Conservation (phyloP, 108 stramenopile species). For the Epipyxis sp. region DNA sequence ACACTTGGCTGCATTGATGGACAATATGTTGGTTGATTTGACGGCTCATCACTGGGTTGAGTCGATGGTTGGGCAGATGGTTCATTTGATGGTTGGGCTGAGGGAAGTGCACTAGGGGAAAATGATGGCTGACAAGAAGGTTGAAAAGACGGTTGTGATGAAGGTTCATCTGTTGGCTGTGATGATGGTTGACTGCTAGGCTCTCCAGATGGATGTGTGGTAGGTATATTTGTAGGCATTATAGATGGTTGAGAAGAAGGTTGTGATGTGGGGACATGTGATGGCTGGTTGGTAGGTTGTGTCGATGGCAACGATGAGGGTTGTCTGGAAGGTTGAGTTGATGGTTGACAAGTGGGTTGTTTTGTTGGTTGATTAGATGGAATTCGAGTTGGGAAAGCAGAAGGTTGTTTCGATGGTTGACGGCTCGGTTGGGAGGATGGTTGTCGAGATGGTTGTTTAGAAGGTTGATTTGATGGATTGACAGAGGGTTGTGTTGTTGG, state of each 20-base stretch:
- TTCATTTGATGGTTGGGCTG: conserved; percentile 8
- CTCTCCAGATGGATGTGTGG: neutral
- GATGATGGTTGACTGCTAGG: conserved; percentile 3
- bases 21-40: neutral
- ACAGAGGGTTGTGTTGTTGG: conserved; percentile 14
- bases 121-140: conserved; percentile 7
- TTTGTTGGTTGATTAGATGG: conserved; percentile 1
- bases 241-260: conserved; percentile 18
- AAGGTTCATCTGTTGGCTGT: conserved; percentile 7
- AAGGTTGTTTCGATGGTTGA: conserved; percentile 7
- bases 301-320: neutral
- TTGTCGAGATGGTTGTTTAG: neutral
- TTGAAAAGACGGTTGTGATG: neutral
- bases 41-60: conserved; percentile 1
- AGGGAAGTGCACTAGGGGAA: conserved; percentile 1
- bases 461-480: neutral
- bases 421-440: neutral
- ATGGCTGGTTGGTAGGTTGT: conserved; percentile 15
- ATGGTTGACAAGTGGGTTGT: conserved; percentile 15
- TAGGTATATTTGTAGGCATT: neutral
- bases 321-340: conserved; percentile 15
- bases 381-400: neutral
- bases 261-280: neutral
- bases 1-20: conserved; percentile 2
- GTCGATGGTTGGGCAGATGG: neutral